A percentile compares a stretch with the other conserved stretches of the same genome.
Conservation (phyloP, 169 alveolate genomes). For the Plasmodium chabaudi region DNA sequence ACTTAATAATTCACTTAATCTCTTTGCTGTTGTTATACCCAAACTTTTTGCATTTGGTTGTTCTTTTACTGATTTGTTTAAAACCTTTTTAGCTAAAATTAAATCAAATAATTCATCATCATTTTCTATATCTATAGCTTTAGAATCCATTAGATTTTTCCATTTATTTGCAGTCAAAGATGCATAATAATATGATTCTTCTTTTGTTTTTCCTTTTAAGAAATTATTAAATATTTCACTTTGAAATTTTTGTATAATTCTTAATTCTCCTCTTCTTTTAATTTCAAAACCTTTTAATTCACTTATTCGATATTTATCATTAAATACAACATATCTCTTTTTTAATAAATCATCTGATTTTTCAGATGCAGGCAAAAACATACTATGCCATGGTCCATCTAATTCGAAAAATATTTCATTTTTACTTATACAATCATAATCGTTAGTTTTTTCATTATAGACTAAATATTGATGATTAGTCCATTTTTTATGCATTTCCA, state of each 20-base stretch:
- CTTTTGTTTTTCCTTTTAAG: constrained; percentile 93
- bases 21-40: constrained; percentile 95
- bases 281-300: constrained; percentile 98
- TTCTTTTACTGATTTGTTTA: constrained; percentile 92
- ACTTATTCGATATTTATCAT: constrained; percentile 92
- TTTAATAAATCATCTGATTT: constrained; percentile 96
- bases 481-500: constrained; percentile 94
- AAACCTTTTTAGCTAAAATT: constrained; percentile 93
- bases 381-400: constrained; percentile 99
- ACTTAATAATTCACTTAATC: constrained; percentile 94
- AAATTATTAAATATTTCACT: constrained; percentile 96
- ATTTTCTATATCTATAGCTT: constrained; percentile 91
- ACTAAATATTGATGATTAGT: constrained; percentile 96
- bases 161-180: constrained; percentile 95
- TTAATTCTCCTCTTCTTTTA: constrained; percentile 99
- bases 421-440: constrained; percentile 88
- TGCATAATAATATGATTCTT: constrained; percentile 95
- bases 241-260: constrained; percentile 96
- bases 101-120: constrained; percentile 94
- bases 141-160: constrained; percentile 91
- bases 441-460: constrained; percentile 78
- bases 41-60: constrained; percentile 95
- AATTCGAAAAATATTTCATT: constrained; percentile 98
- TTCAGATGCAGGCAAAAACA: constrained; percentile 98
- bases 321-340: constrained; percentile 97